These are phyloP conservation scores for Plasmodium adleri DNA, from an alignment of 169 alveolate genomes.

Conservation along the genomic window DNA sequence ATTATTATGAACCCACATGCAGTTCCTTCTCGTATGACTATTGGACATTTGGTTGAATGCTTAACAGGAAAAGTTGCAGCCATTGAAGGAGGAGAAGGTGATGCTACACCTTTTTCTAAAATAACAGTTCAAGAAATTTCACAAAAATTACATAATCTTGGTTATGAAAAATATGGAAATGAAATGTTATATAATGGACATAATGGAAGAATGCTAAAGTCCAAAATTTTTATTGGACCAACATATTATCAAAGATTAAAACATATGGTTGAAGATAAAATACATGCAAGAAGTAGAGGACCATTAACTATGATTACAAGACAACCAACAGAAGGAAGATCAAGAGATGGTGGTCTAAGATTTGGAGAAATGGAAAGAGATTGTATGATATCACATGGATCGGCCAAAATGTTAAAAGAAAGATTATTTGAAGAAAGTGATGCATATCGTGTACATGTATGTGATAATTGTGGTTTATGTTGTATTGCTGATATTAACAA, in stretches of 20 bases:
- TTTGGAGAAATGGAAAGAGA: slow-evolving; percentile 99
- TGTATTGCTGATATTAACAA: slow-evolving; percentile 95
- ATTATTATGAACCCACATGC: slow-evolving; percentile 99
- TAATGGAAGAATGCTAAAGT: slow-evolving; percentile 94
- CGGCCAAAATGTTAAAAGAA: slow-evolving; percentile 99
- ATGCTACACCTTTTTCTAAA: slow-evolving; percentile 99
- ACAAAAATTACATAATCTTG: slow-evolving; percentile 95
- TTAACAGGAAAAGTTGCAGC: slow-evolving; percentile 97
- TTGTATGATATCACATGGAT: slow-evolving; percentile 99
- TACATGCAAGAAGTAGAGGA: slow-evolving; percentile 99
- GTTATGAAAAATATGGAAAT: slow-evolving; percentile 98
- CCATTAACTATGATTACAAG: slow-evolving; percentile 99
- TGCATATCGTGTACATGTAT: slow-evolving; percentile 98
- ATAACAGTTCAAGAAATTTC: slow-evolving; percentile 98
- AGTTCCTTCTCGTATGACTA: slow-evolving; percentile 99
- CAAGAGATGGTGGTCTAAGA: slow-evolving; percentile 97
- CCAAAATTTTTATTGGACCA: slow-evolving; percentile 99
- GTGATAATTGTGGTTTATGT: slow-evolving; percentile 97
- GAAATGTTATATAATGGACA: slow-evolving; percentile 99
- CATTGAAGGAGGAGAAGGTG: slow-evolving; percentile 98
- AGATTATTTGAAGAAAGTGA: slow-evolving; percentile 99
- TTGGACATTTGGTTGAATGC: slow-evolving; percentile 99
- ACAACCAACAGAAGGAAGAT: slow-evolving; percentile 99
- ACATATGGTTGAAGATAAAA: slow-evolving; percentile 99
- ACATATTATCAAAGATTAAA: slow-evolving; percentile 99